Conservation (phyloP, 768 basidiomycete species). For the Termitomyces sp. region DNA sequence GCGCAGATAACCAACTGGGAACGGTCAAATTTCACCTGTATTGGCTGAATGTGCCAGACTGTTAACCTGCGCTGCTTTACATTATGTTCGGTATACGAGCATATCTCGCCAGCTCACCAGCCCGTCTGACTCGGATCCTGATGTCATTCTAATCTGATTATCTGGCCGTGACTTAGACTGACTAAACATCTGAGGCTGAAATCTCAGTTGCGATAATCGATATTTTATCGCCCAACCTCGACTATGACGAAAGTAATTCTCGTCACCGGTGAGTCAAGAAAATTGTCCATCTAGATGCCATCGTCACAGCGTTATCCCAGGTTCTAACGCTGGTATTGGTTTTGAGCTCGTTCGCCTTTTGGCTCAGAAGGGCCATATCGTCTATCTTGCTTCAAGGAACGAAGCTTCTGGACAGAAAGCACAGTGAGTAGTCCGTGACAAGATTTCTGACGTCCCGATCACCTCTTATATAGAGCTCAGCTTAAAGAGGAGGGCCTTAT, state of each 20-base stretch:
- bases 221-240: neutral
- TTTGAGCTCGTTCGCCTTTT: slow-evolving; percentile 40
- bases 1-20: neutral
- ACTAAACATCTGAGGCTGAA: neutral
- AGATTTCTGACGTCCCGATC: neutral
- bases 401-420: slow-evolving; percentile 35
- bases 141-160: neutral
- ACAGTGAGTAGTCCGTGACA: slow-evolving; percentile 23
- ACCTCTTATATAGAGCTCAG: slow-evolving; percentile 10
- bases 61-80: neutral
- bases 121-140: neutral
- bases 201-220: neutral
- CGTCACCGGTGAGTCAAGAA: slow-evolving; percentile 11
- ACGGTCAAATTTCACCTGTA: neutral
- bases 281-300: neutral
- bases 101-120: neutral
- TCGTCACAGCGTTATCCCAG: slow-evolving; percentile 15
- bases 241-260: slow-evolving; percentile 15
- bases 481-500: slow-evolving; percentile 17
- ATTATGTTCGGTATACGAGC: neutral
- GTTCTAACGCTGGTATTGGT: slow-evolving; percentile 43
- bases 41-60: neutral
- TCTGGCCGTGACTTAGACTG: neutral
- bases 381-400: slow-evolving; percentile 42
- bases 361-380: slow-evolving; percentile 37